Evolutionary conservation across 805 yeast genomes (phyloP).

Genomic region (Kuraishia ogatae): DNA sequence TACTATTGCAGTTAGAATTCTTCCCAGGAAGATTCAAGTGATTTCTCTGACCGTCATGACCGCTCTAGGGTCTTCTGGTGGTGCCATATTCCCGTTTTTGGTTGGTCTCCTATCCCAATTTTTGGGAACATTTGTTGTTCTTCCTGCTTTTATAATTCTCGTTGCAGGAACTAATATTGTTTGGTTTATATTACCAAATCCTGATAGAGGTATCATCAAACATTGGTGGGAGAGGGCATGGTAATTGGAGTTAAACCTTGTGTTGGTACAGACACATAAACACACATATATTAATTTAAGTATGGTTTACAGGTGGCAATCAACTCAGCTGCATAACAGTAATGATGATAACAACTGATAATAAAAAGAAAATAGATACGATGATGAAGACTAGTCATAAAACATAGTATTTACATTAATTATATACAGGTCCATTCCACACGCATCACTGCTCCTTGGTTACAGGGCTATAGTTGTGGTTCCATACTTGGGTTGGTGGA

Average conservation of each 20-base stretch:
- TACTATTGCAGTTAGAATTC: constrained; percentile 30
- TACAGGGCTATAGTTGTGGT: constrained; percentile 35
- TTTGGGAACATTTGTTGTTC: constrained; percentile 37
- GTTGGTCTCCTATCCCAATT: constrained; percentile 40
- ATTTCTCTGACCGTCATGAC: constrained; percentile 42
- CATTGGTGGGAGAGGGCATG: constrained; percentile 17
- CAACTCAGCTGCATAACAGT: neutral
- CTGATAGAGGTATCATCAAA: constrained; percentile 23
- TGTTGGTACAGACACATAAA: too few relatives aligned
- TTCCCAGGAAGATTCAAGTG: constrained; percentile 44
- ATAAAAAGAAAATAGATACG: too few relatives aligned
- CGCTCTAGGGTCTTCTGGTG: constrained; percentile 50
- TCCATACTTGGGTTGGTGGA: constrained; percentile 82
- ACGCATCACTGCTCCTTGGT: neutral
- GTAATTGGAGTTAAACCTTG: constrained; percentile 2
- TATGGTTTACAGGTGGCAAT: neutral
- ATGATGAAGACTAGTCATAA: neutral
- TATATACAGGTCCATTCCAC: neutral
- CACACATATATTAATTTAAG: neutral
- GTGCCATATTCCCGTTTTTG: constrained; percentile 45
- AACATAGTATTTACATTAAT: neutral
- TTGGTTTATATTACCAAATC: constrained; percentile 37
- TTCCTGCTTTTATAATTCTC: constrained; percentile 36
- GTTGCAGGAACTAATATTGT: constrained; percentile 22
- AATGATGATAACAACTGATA: too few relatives aligned